phyloP scores from a whole-genome alignment of 1,139 yeast species.

The Candida tropicalis region DNA sequence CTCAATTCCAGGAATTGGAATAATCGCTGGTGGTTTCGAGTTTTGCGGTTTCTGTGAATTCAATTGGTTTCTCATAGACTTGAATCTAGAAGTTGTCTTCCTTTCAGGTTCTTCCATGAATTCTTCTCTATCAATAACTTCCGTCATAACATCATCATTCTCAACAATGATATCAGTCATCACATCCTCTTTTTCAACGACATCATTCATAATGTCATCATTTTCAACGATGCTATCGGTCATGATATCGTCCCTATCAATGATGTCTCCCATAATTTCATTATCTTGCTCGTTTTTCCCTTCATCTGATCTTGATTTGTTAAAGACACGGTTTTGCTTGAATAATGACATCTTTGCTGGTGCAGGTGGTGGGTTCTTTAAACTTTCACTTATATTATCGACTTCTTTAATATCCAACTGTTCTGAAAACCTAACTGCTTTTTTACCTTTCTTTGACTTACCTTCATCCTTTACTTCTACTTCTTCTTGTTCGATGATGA shows the following conservation, averaged over 20 bases:
- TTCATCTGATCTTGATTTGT: neutral
- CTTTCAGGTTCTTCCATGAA: conserved; percentile 1
- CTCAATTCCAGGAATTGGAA: conserved; percentile 8
- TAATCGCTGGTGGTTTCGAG: conserved; percentile 4
- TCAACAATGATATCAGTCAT: conserved; percentile 12
- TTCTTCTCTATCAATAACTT: neutral
- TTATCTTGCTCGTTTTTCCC: neutral
- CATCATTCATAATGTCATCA: conserved; percentile 2
- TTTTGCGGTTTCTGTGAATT: neutral
- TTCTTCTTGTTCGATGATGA: conserved; percentile 7
- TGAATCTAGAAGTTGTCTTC: conserved; percentile 25
- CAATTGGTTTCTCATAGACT: conserved; percentile 17
- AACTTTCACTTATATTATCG: conserved; percentile 55
- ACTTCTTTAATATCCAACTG: conserved; percentile 59
- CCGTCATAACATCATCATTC: conserved; percentile 4
- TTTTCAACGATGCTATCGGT: conserved; percentile 12
- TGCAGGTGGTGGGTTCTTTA: conserved; percentile 27
- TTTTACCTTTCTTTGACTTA: conserved; percentile 24
- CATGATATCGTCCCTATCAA: conserved; percentile 12
- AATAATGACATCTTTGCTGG: conserved; percentile 17
- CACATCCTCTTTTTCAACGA: conserved; percentile 12
- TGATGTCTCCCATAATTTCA: neutral
- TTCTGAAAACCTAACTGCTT: conserved; percentile 56
- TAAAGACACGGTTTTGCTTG: conserved; percentile 15
- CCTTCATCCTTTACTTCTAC: neutral